Percentiles rank a stretch among this genome's conserved stretches.
Evolutionary conservation across 208 protist species (phyloP).

Genomic region (Trypanosoma melophagium): DNA sequence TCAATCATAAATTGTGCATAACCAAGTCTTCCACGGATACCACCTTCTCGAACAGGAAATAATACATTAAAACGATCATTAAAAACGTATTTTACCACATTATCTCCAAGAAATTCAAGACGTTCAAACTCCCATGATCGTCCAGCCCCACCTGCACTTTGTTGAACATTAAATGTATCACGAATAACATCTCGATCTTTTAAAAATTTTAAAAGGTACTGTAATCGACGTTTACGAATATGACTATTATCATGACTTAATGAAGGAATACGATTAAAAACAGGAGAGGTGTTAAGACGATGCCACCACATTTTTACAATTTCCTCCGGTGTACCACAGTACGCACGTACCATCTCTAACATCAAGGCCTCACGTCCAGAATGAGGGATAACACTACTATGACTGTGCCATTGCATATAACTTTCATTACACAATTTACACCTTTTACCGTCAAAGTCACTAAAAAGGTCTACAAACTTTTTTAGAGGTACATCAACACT

Average conservation of each 20-base stretch:
- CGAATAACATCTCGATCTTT: slow-evolving; percentile 67
- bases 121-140: slow-evolving; percentile 89
- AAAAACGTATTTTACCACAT: slow-evolving; percentile 87
- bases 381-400: slow-evolving; percentile 68
- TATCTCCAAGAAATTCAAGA: slow-evolving; percentile 84
- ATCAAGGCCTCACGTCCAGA: slow-evolving; percentile 66
- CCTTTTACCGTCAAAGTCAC: slow-evolving; percentile 71
- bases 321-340: slow-evolving; percentile 82
- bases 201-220: slow-evolving; percentile 79
- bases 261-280: slow-evolving; percentile 61
- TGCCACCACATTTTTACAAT: slow-evolving; percentile 72
- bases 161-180: slow-evolving; percentile 73
- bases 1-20: slow-evolving; percentile 87
- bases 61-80: slow-evolving; percentile 67
- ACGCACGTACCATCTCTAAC: slow-evolving; percentile 78
- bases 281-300: slow-evolving; percentile 45
- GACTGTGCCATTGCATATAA: slow-evolving; percentile 73
- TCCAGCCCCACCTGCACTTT: slow-evolving; percentile 34
- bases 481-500: slow-evolving; percentile 68
- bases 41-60: slow-evolving; percentile 70
- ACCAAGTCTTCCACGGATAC: slow-evolving; percentile 62
- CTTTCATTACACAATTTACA: slow-evolving; percentile 89
- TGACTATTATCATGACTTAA: slow-evolving; percentile 75
- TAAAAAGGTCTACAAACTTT: slow-evolving; percentile 77
- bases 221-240: slow-evolving; percentile 64